Percentiles rank a stretch among this genome's conserved stretches.
Evolutionary conservation across 345 rosid genomes (phyloP).

Genomic region (Arabidopsis thaliana): TAIR10.1 NC_003074.8:7964501-7965000

Average conservation of each 20-base stretch:
- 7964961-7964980: not conserved
- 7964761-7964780: constrained; percentile 92
- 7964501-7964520: constrained; percentile 91
- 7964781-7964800: constrained; percentile 80
- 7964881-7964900: constrained; percentile 58
- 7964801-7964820: constrained; percentile 67
- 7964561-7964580: constrained; percentile 90
- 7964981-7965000: not conserved
- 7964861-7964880: constrained; percentile 31
- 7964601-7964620: constrained; percentile 37
- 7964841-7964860: not conserved
- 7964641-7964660: not conserved
- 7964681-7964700: constrained; percentile 92
- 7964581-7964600: constrained; percentile 90
- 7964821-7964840: not conserved
- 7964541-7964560: constrained; percentile 70
- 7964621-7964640: not conserved
- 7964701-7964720: constrained; percentile 85
- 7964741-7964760: constrained; percentile 94
- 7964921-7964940: constrained; percentile 80
- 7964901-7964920: constrained; percentile 86
- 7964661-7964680: constrained; percentile 53
- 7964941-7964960: constrained; percentile 61
- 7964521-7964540: constrained; percentile 88
- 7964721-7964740: constrained; percentile 80